phyloP scores from a whole-genome alignment of 2,329 filamentous ascomycete species.

The Epichloe coenophiala region DNA sequence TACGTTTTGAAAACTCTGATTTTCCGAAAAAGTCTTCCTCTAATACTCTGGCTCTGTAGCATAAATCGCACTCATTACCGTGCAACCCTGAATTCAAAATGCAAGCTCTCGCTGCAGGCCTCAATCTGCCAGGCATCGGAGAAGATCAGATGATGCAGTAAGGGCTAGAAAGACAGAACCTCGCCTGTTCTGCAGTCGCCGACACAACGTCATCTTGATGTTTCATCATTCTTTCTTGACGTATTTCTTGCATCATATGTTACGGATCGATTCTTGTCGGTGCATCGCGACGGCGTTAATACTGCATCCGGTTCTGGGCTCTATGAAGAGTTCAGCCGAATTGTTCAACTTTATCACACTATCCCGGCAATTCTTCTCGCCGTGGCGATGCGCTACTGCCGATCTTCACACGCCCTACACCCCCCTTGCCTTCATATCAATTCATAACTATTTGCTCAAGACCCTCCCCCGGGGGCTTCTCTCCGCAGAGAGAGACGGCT shows the following conservation, averaged over 20 bases:
- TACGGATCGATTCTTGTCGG: not conserved
- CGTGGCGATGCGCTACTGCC: not conserved
- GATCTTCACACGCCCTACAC: not conserved
- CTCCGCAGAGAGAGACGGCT: not conserved
- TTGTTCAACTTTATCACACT: not conserved
- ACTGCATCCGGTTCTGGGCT: conserved; percentile 1
- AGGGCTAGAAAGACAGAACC: conserved; percentile 3
- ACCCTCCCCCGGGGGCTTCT: no score
- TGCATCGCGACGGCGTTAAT: conserved; percentile 7
- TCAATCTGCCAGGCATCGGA: conserved; percentile 29
- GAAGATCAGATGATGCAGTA: conserved; percentile 30
- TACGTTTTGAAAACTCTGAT: conserved; percentile 26
- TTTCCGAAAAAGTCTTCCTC: conserved; percentile 4
- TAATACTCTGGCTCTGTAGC: conserved; percentile 29
- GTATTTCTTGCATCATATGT: not conserved
- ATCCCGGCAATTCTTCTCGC: not conserved
- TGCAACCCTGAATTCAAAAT: conserved; percentile 70
- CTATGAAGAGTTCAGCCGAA: not conserved
- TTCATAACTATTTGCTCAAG: not conserved
- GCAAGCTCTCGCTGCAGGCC: conserved; percentile 29
- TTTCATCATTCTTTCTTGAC: not conserved
- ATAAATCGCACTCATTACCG: conserved; percentile 71
- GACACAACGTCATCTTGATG: not conserved
- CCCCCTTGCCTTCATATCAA: not conserved
- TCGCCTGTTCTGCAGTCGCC: not conserved